These are phyloP conservation scores for Margaritispora aquatica DNA, from an alignment of 495 filamentous ascomycete genomes.

Conservation along the genomic window DNA sequence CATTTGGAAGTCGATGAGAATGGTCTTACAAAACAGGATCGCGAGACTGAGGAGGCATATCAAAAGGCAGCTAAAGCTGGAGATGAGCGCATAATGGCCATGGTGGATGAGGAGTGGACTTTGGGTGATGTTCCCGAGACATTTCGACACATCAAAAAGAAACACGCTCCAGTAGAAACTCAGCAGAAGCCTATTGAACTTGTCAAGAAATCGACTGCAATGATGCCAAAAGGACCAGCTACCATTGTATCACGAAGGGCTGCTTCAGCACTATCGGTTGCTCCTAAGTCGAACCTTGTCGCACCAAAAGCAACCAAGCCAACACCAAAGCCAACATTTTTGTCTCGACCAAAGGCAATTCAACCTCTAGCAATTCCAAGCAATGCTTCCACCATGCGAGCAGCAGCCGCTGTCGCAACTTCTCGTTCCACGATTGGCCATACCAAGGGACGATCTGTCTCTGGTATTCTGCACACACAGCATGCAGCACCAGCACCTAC, in stretches of 20 bases:
- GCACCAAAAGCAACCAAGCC: constrained; percentile 23
- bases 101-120: constrained; percentile 49
- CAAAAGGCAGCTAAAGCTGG: constrained; percentile 46
- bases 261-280: constrained; percentile 33
- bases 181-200: constrained; percentile 23
- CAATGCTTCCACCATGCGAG: constrained; percentile 45
- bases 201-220: constrained; percentile 17
- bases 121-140: constrained; percentile 31
- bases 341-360: constrained; percentile 23
- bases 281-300: constrained; percentile 19
- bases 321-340: constrained; percentile 15
- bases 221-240: constrained; percentile 30
- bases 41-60: constrained; percentile 51
- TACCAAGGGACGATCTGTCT: constrained; percentile 64
- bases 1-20: constrained; percentile 59
- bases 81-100: constrained; percentile 51
- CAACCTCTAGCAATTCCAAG: constrained; percentile 23
- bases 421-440: constrained; percentile 79
- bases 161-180: constrained; percentile 18
- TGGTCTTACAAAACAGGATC: constrained; percentile 57
- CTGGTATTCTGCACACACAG: constrained; percentile 32
- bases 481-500: not conserved
- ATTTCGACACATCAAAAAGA: constrained; percentile 26
- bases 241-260: constrained; percentile 34
- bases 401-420: constrained; percentile 54